Percentiles rank a stretch among this genome's conserved stretches.
Evolutionary conservation across 2,329 filamentous ascomycete species (phyloP).

Genomic region (Fusarium pseudoanthophilum): DNA sequence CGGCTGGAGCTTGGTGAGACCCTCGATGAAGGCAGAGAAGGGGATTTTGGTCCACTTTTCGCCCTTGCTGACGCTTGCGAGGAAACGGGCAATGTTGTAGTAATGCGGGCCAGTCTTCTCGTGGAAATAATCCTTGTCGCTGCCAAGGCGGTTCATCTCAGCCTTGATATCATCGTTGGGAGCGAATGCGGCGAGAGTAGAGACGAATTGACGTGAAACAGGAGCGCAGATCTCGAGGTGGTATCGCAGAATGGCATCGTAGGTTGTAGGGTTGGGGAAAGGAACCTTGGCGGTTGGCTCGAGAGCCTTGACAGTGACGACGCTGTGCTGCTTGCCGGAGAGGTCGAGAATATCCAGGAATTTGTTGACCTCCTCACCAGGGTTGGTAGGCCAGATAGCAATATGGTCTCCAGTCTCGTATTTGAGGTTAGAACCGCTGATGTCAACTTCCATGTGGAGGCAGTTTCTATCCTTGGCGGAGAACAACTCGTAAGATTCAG

Average conservation of each 20-base stretch:
- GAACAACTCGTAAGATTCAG: slow-evolving; percentile 91
- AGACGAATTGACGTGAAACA: slow-evolving; percentile 94
- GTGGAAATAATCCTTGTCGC: slow-evolving; percentile 95
- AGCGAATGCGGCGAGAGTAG: slow-evolving; percentile 87
- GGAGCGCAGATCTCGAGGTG: slow-evolving; percentile 97
- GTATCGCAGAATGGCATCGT: slow-evolving; percentile 91
- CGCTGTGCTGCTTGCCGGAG: slow-evolving; percentile 78
- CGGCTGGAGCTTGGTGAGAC: slow-evolving; percentile 92
- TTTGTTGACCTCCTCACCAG: slow-evolving; percentile 90
- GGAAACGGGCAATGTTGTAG: slow-evolving; percentile 89
- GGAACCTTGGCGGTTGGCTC: slow-evolving; percentile 97
- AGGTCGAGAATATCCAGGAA: slow-evolving; percentile 85
- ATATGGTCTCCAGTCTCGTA: slow-evolving; percentile 99
- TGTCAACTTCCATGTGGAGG: slow-evolving; percentile 93
- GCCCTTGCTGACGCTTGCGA: slow-evolving; percentile 77
- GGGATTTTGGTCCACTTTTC: slow-evolving; percentile 86
- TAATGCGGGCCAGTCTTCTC: slow-evolving; percentile 82
- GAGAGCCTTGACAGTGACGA: slow-evolving; percentile 89
- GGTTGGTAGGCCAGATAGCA: slow-evolving; percentile 95
- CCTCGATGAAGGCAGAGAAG: slow-evolving; percentile 95
- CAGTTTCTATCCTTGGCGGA: slow-evolving; percentile 91
- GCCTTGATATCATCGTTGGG: slow-evolving; percentile 86
- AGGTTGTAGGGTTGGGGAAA: slow-evolving; percentile 96
- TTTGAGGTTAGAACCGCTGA: slow-evolving; percentile 86
- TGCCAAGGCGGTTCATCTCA: slow-evolving; percentile 88